These are phyloP conservation scores for Podaxis mareebaensis DNA, from an alignment of 768 basidiomycete genomes.

Conservation along the genomic window DNA sequence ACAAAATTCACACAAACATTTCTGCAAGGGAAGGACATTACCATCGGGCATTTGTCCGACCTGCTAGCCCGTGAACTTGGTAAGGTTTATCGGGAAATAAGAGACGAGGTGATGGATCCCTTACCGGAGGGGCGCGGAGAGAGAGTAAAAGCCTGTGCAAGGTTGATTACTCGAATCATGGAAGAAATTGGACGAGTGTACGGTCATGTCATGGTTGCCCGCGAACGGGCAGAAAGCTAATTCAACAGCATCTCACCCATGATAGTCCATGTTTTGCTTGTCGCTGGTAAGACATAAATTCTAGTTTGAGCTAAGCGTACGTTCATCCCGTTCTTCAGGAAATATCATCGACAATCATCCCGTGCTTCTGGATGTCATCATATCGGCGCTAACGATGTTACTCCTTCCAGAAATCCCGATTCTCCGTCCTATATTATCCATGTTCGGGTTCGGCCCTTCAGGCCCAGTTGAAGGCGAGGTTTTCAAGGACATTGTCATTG, in stretches of 20 bases:
- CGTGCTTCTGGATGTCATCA: constrained; percentile 24
- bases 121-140: constrained; percentile 6
- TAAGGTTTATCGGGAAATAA: neutral
- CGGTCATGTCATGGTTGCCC: neutral
- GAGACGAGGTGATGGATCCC: constrained; percentile 15
- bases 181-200: constrained; percentile 8
- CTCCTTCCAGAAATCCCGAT: constrained; percentile 31
- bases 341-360: constrained; percentile 39
- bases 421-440: constrained; percentile 28
- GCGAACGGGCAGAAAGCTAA: constrained; percentile 6
- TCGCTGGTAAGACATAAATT: constrained; percentile 10
- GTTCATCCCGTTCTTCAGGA: constrained; percentile 23
- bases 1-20: neutral
- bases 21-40: neutral
- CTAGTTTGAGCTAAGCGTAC: no score
- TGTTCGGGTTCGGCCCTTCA: constrained; percentile 35
- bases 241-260: neutral
- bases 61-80: neutral
- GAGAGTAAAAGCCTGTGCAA: constrained; percentile 5
- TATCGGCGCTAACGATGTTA: constrained; percentile 23
- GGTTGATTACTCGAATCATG: constrained; percentile 1
- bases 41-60: neutral
- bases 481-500: neutral
- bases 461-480: constrained; percentile 33
- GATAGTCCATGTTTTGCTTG: neutral